Conservation (phyloP, 176 grass and related monocot genomes). For the Triticum dicoccoides region DNA sequence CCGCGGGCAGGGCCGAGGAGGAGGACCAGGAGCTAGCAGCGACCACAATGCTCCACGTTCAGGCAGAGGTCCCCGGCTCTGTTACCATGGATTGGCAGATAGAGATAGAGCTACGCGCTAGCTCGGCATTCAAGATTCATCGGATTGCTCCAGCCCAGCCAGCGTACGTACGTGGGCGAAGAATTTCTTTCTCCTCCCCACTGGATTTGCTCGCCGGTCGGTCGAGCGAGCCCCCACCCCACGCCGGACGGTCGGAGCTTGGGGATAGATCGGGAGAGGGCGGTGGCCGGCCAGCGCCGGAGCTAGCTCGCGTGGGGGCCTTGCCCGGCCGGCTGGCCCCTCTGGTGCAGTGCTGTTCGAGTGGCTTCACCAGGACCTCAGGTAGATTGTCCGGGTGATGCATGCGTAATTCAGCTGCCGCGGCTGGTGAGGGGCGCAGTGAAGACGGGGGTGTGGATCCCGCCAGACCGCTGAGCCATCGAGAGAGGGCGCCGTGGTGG, state of each 20-base stretch:
- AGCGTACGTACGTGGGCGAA: background rate
- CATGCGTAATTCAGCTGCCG: no score
- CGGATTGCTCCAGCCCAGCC: background rate
- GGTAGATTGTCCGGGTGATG: no score
- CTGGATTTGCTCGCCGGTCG: background rate
- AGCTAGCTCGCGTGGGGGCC: no score
- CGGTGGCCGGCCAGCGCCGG: background rate
- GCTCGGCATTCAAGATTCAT: conserved; percentile 28
- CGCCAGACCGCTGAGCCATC: no score
- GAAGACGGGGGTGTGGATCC: no score
- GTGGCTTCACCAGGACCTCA: no score
- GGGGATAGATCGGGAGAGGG: background rate
- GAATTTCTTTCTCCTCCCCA: background rate
- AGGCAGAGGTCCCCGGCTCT: conserved; percentile 37
- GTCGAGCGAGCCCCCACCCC: background rate
- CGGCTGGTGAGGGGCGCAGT: no score
- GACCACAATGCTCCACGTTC: background rate
- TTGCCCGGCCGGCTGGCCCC: no score
- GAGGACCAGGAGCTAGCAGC: background rate
- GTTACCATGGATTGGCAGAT: no score
- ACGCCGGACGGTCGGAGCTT: background rate
- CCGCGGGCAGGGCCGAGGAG: background rate
- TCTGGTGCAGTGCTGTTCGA: no score
- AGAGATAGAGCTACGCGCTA: background rate
- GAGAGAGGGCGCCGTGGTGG: no score